phyloP scores from a whole-genome alignment of 768 basidiomycete species.

The Rhodocollybia butyracea region DNA sequence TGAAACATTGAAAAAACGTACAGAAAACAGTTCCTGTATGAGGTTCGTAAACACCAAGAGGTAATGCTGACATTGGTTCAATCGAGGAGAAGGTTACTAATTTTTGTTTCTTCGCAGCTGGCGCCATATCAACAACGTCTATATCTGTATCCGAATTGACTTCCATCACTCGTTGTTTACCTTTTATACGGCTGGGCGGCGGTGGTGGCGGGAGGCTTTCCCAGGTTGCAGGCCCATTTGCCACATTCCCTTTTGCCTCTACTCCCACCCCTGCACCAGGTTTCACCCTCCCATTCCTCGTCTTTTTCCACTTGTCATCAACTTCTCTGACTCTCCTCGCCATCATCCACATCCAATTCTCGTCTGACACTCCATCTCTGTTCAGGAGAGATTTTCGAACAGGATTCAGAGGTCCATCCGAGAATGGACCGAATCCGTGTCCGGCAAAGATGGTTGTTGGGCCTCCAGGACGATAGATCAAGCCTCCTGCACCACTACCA shows the following conservation, averaged over 20 bases:
- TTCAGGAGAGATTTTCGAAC: conserved; percentile 77
- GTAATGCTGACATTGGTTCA: conserved; percentile 27
- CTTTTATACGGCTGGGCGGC: not conserved
- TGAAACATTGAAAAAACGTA: conserved; percentile 32
- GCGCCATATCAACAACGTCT: conserved; percentile 23
- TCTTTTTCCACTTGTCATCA: conserved; percentile 58
- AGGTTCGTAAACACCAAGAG: conserved; percentile 78
- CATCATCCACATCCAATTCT: conserved; percentile 91
- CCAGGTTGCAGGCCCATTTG: too few relatives aligned
- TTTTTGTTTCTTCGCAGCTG: conserved; percentile 22
- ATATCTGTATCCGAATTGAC: conserved; percentile 16
- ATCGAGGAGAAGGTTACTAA: conserved; percentile 25
- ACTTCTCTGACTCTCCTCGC: conserved; percentile 63
- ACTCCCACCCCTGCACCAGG: conserved; percentile 47
- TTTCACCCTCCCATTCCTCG: conserved; percentile 42
- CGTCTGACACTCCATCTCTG: conserved; percentile 77
- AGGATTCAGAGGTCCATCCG: conserved; percentile 81
- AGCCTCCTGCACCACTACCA: conserved; percentile 47
- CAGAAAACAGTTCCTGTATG: conserved; percentile 76
- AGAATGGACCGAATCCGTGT: conserved; percentile 82
- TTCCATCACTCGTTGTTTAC: conserved; percentile 23
- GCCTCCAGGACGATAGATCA: conserved; percentile 87
- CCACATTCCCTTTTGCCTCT: conserved; percentile 23
- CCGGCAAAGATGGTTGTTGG: conserved; percentile 91
- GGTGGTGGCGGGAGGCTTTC: too few relatives aligned